A percentile compares a stretch with the other conserved stretches of the same genome.
Conservation (phyloP, 352 stramenopile genomes). For the Phytophthora pistaciae region DNA sequence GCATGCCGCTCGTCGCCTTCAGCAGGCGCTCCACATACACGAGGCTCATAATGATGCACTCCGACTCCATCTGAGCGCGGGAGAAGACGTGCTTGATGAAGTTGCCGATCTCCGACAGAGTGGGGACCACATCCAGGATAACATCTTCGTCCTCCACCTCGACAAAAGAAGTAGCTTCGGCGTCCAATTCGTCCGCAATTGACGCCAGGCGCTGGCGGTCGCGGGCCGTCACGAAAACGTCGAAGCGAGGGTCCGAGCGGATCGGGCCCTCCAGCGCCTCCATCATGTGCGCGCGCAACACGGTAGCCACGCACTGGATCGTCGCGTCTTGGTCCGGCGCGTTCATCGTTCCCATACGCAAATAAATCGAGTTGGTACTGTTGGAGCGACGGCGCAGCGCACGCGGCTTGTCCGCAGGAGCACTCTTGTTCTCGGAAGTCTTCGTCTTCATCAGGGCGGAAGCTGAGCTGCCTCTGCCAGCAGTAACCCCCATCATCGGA, state of each 20-base stretch:
- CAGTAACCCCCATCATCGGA: conserved; percentile 28
- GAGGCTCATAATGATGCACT: conserved; percentile 98
- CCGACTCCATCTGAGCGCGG: conserved; percentile 92
- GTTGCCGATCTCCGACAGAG: conserved; percentile 88
- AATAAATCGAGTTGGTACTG: conserved; percentile 95
- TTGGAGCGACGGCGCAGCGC: conserved; percentile 91
- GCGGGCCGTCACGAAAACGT: conserved; percentile 72
- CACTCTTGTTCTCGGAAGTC: conserved; percentile 17
- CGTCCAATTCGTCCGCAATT: conserved; percentile 37
- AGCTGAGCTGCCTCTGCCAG: conserved; percentile 29
- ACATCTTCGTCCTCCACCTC: conserved; percentile 40
- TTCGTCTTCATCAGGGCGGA: conserved; percentile 28
- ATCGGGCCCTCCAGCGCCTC: conserved; percentile 77
- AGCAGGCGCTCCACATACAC: conserved; percentile 98
- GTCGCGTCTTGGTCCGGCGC: conserved; percentile 96
- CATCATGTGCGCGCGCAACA: conserved; percentile 96
- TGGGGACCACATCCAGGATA: conserved; percentile 71
- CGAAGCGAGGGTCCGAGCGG: conserved; percentile 60
- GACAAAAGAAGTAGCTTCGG: conserved; percentile 34
- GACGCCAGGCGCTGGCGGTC: conserved; percentile 45
- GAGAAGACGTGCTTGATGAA: conserved; percentile 96
- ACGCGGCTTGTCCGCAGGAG: conserved; percentile 41
- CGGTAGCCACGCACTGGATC: conserved; percentile 96
- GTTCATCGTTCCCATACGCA: conserved; percentile 94
- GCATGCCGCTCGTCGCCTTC: conserved; percentile 84